phyloP scores from a whole-genome alignment of 2,329 filamentous ascomycete species.

The Cucurbitaria berberidis region DNA sequence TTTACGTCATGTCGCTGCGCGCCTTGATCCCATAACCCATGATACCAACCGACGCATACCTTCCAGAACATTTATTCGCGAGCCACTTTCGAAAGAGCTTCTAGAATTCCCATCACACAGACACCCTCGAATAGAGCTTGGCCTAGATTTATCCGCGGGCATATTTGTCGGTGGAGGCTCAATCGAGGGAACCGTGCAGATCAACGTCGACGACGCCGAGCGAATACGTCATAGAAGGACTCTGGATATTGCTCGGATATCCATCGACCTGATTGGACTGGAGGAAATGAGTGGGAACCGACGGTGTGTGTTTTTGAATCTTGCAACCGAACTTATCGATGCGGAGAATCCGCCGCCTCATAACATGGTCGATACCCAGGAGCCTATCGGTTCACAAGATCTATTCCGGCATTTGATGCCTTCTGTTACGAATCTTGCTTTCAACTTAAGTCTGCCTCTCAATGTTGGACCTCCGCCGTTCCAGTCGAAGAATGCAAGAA shows the following conservation, averaged over 20 bases:
- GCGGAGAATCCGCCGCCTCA: slow-evolving; percentile 57
- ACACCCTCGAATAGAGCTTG: slow-evolving; percentile 57
- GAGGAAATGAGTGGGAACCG: slow-evolving; percentile 57
- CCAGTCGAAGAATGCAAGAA: slow-evolving; percentile 58
- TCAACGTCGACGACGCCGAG: slow-evolving; percentile 57
- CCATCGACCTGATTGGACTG: slow-evolving; percentile 59
- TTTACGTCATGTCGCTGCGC: slow-evolving; percentile 52
- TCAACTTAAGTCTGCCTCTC: slow-evolving; percentile 60
- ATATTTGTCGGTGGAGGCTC: slow-evolving; percentile 63
- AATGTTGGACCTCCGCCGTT: slow-evolving; percentile 63
- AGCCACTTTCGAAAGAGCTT: slow-evolving; percentile 55
- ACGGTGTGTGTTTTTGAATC: slow-evolving; percentile 57
- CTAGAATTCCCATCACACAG: slow-evolving; percentile 57
- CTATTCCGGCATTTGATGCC: slow-evolving; percentile 58
- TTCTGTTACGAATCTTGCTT: slow-evolving; percentile 56
- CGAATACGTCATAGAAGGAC: slow-evolving; percentile 51
- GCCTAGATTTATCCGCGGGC: slow-evolving; percentile 57
- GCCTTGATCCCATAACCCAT: slow-evolving; percentile 52
- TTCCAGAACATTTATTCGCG: slow-evolving; percentile 58
- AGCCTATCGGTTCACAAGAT: slow-evolving; percentile 46
- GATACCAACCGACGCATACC: slow-evolving; percentile 52
- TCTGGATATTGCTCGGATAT: slow-evolving; percentile 57
- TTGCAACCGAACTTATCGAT: slow-evolving; percentile 60
- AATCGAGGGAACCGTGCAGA: slow-evolving; percentile 58
- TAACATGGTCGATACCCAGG: slow-evolving; percentile 56